Conservation (phyloP, 495 filamentous ascomycete genomes). For the Penicillium nucicola region DNA sequence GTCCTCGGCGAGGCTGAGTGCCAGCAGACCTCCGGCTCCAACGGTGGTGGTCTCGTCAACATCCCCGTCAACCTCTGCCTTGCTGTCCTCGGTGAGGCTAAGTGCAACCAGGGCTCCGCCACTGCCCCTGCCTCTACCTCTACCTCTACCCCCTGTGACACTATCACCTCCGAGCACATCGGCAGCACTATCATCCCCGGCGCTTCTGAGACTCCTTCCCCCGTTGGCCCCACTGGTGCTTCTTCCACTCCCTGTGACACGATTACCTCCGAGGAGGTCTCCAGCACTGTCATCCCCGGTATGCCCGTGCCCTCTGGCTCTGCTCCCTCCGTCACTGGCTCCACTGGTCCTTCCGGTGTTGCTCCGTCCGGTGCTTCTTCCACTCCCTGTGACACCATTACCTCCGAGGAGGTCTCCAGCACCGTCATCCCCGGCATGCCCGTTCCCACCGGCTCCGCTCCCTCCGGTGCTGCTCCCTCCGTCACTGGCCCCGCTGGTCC, state of each 20-base stretch:
- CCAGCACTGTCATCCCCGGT: conserved; percentile 3
- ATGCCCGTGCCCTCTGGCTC: not conserved
- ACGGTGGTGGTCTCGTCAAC: conserved; percentile 5
- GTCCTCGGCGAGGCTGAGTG: conserved; percentile 28
- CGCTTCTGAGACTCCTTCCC: not conserved
- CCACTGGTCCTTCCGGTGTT: not conserved
- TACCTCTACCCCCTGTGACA: not conserved
- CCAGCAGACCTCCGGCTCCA: conserved; percentile 3
- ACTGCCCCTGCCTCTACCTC: not conserved
- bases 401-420: not conserved
- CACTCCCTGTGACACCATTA: not conserved
- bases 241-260: not conserved
- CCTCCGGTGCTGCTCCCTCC: too few relatives aligned
- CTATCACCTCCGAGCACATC: conserved; percentile 1
- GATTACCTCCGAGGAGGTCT: not conserved
- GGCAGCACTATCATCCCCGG: conserved; percentile 2
- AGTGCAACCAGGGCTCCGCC: conserved; percentile 8
- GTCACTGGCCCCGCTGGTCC: not conserved
- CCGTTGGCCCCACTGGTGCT: not conserved
- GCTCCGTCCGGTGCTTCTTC: not conserved
- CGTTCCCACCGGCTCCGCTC: not conserved
- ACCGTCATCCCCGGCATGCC: conserved; percentile 3
- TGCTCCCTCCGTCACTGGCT: not conserved
- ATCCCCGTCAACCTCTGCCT: conserved; percentile 3
- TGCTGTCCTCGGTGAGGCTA: not conserved